A percentile compares a stretch with the other conserved stretches of the same genome.
Evolutionary conservation across 768 basidiomycete genomes (phyloP).

Genomic region (Phylloporus sp.): DNA sequence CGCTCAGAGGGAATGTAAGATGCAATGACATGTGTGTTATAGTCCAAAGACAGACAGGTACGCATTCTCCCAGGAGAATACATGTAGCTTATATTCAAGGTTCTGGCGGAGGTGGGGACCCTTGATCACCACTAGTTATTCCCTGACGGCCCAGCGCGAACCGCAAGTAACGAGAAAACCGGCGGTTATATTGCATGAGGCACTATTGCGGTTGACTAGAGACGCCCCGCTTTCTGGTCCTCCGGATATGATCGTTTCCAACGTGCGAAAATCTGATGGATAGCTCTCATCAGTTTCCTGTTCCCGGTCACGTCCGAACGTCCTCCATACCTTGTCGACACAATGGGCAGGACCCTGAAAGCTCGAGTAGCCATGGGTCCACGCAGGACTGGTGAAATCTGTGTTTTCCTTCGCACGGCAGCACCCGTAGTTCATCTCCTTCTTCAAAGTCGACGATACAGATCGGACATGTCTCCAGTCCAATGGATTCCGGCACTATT

Average conservation of each 20-base stretch:
- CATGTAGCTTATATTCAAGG: constrained; percentile 3
- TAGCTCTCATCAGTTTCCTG: background rate
- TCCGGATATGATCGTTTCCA: constrained; percentile 51
- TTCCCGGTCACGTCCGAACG: background rate
- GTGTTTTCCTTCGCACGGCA: constrained; percentile 91
- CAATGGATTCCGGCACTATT: constrained; percentile 57
- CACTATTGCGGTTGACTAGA: constrained; percentile 11
- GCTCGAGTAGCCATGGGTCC: constrained; percentile 87
- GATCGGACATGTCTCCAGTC: constrained; percentile 87
- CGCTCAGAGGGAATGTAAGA: background rate
- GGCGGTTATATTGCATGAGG: constrained; percentile 34
- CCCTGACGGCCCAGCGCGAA: constrained; percentile 49
- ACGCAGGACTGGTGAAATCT: constrained; percentile 87
- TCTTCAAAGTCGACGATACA: constrained; percentile 93
- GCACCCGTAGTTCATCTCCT: constrained; percentile 83
- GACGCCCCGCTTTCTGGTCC: constrained; percentile 18
- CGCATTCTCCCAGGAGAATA: background rate
- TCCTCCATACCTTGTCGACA: constrained; percentile 76
- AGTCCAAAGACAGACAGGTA: too few species aligned
- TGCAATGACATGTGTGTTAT: background rate
- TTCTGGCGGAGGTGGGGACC: constrained; percentile 13
- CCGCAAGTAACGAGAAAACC: constrained; percentile 56
- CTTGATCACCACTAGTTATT: constrained; percentile 31
- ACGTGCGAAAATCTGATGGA: constrained; percentile 50
- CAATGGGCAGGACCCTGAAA: constrained; percentile 87